Conservation (phyloP, 257 asterid genomes). For the Cynanchum wilfordii region DNA sequence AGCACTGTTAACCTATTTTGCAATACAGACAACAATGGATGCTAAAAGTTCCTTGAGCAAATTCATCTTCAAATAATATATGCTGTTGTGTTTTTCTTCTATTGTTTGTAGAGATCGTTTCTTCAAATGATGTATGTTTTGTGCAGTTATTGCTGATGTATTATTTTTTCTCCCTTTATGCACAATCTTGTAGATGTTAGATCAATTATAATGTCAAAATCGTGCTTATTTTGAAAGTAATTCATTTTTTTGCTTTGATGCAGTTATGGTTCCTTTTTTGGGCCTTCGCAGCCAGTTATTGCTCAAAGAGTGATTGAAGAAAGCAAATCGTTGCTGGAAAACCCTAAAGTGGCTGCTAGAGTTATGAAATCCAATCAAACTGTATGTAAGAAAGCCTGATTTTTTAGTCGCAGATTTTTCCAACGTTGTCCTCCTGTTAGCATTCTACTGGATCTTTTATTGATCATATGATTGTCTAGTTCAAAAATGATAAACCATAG, state of each 20-base stretch:
- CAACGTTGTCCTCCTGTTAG: not conserved
- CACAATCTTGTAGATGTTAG: not conserved
- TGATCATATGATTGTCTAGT: not conserved
- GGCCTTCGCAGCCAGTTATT: constrained; percentile 91
- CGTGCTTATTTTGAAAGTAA: not conserved
- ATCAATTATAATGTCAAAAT: not conserved
- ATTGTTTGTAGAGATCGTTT: not conserved
- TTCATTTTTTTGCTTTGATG: constrained; percentile 17
- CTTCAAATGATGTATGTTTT: not conserved
- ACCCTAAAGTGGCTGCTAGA: constrained; percentile 68
- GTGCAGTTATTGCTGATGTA: not conserved
- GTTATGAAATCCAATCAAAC: constrained; percentile 33
- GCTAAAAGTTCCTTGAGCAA: not conserved
- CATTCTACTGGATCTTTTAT: not conserved
- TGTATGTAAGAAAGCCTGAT: constrained; percentile 32
- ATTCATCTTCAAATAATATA: not conserved
- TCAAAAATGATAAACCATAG: not conserved
- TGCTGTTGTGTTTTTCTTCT: not conserved
- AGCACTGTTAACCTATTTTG: not conserved
- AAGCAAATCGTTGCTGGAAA: constrained; percentile 87
- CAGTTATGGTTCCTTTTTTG: constrained; percentile 96
- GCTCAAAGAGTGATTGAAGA: constrained; percentile 94
- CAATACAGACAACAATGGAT: not conserved
- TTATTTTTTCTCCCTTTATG: not conserved
- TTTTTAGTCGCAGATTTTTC: not conserved